Percentiles rank a stretch among this genome's conserved stretches.
Evolutionary conservation across 345 rosid species (phyloP).

Genomic region (Bretschneidera sinensis): DNA sequence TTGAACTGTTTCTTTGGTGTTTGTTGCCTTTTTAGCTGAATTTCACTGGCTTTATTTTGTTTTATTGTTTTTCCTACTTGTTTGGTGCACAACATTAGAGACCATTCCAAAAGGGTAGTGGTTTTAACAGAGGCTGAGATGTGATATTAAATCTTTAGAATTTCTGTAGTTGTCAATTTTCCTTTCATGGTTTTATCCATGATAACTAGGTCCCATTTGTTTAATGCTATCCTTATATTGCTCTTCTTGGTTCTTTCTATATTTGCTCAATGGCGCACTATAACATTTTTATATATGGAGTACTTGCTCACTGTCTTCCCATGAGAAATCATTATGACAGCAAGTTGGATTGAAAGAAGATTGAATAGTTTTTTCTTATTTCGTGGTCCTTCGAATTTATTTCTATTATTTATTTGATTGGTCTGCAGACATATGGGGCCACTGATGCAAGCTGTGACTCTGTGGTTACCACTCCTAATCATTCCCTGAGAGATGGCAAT

Average conservation of each 20-base stretch:
- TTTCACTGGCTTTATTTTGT: neutral
- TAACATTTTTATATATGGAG: no score
- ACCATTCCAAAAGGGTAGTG: no score
- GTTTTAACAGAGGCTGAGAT: no score
- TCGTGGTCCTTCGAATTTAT: conserved; percentile 9
- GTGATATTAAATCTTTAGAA: no score
- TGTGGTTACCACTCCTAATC: conserved; percentile 92
- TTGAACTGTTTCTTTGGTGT: neutral
- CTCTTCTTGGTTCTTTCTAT: neutral
- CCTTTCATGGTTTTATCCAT: neutral
- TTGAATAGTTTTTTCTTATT: conserved; percentile 1
- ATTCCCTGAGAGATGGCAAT: conserved; percentile 85
- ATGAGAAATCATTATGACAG: neutral
- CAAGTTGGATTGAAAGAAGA: conserved; percentile 1
- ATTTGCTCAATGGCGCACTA: neutral
- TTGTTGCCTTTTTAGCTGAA: neutral
- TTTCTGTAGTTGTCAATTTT: no score
- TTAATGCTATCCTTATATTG: neutral
- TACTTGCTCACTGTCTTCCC: neutral
- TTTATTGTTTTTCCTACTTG: neutral
- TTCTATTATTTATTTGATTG: neutral
- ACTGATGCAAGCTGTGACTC: conserved; percentile 96
- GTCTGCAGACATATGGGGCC: conserved; percentile 9
- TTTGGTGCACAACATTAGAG: neutral
- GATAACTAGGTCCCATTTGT: neutral